phyloP scores from a whole-genome alignment of 345 rosid genomes.

The Diplotaxis tenuifolia region DNA sequence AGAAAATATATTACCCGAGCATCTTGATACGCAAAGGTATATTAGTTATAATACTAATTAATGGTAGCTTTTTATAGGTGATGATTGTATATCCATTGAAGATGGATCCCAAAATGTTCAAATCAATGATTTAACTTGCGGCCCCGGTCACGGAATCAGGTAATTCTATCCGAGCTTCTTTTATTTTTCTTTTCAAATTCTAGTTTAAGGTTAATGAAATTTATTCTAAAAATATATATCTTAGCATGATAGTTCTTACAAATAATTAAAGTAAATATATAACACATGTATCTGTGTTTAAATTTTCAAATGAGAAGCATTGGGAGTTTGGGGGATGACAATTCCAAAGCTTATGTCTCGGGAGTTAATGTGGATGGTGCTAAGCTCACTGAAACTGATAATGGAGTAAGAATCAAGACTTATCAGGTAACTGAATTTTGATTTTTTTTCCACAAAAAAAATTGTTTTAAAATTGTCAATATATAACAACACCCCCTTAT shows the following conservation, averaged over 20 bases:
- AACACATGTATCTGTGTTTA: background rate
- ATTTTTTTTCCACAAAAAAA: background rate
- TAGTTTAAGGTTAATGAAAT: background rate
- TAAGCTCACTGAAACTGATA: constrained; percentile 54
- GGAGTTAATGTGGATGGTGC: constrained; percentile 61
- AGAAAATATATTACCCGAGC: no score
- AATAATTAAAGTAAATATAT: background rate
- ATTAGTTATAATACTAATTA: constrained; percentile 39
- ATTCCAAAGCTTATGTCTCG: constrained; percentile 64
- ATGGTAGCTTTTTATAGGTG: constrained; percentile 54
- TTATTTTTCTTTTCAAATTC: background rate
- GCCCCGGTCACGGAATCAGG: constrained; percentile 41
- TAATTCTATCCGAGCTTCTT: constrained; percentile 5
- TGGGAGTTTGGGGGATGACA: constrained; percentile 70
- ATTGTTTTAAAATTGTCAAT: background rate
- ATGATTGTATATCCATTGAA: constrained; percentile 76
- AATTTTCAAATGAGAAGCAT: constrained; percentile 43
- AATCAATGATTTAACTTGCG: constrained; percentile 30
- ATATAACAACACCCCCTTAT: background rate
- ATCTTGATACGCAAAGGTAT: no score
- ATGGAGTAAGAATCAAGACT: constrained; percentile 92
- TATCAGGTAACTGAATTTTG: constrained; percentile 55
- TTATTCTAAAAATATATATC: background rate
- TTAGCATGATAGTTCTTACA: background rate
- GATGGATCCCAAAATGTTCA: constrained; percentile 36